These are phyloP conservation scores for Selenicereus undatus DNA, from an alignment of 148 eudicot genomes.

Conservation along the genomic window DNA sequence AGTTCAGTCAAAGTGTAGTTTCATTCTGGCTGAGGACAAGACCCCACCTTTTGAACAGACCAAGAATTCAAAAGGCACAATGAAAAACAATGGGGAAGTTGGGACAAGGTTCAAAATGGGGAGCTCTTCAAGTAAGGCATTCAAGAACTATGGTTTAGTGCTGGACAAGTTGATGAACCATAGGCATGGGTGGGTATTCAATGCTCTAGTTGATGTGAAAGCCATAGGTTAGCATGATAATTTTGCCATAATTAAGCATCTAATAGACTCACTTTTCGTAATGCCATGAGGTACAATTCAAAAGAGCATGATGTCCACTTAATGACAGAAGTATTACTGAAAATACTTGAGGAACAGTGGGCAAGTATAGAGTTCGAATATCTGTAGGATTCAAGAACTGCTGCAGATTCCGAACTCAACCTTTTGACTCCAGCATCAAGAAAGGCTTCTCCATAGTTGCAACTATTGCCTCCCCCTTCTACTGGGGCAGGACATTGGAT, in stretches of 20 bases:
- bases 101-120: constrained; percentile 38
- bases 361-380: constrained; percentile 58
- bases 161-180: constrained; percentile 83
- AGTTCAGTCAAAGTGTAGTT: constrained; percentile 56
- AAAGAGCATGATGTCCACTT: constrained; percentile 81
- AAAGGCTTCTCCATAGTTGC: constrained; percentile 42
- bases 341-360: constrained; percentile 86
- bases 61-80: constrained; percentile 62
- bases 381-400: constrained; percentile 37
- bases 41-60: constrained; percentile 43
- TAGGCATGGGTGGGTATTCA: constrained; percentile 92
- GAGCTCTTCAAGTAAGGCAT: constrained; percentile 44
- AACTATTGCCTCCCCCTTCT: constrained; percentile 31
- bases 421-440: constrained; percentile 52
- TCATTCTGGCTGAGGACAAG: constrained; percentile 72
- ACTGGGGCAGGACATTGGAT: constrained; percentile 36
- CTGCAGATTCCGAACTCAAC: constrained; percentile 38
- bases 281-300: constrained; percentile 90
- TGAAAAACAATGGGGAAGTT: constrained; percentile 43
- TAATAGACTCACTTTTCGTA: constrained; percentile 85
- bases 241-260: constrained; percentile 63
- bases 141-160: constrained; percentile 57
- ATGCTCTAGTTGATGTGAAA: constrained; percentile 69
- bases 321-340: constrained; percentile 69
- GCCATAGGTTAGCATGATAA: constrained; percentile 86